These are phyloP conservation scores for Pelargonium cotyledonis DNA, from an alignment of 441 rosid species.

Conservation along the genomic window DNA sequence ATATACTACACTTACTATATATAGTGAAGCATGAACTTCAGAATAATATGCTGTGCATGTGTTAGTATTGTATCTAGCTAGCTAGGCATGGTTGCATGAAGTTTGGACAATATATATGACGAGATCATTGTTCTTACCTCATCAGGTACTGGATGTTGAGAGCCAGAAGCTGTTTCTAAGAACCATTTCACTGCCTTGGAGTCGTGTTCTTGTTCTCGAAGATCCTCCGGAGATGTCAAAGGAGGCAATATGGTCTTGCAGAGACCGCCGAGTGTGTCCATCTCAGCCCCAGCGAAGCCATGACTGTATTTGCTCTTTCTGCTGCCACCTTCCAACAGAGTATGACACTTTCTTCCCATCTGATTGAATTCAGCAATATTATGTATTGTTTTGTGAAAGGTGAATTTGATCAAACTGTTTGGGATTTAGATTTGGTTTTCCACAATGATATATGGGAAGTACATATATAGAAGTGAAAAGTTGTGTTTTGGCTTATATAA, in stretches of 20 bases:
- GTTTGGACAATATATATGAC: background rate
- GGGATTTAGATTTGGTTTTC: too few relatives aligned
- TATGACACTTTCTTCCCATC: background rate
- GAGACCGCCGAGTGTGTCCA: background rate
- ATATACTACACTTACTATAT: too few relatives aligned
- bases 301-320: background rate
- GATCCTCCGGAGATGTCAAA: background rate
- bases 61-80: too few relatives aligned
- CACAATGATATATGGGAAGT: too few relatives aligned
- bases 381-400: too few relatives aligned
- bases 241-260: background rate
- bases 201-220: background rate
- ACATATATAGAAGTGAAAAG: too few relatives aligned
- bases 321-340: background rate
- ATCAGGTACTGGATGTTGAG: background rate
- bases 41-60: background rate
- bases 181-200: background rate
- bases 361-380: background rate
- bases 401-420: too few relatives aligned
- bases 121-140: background rate
- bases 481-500: too few relatives aligned
- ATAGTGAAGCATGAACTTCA: background rate
- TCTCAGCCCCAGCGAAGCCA: background rate
- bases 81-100: background rate
- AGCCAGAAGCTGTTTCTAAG: background rate